Evolutionary conservation across 78 protist species (phyloP), one percentile per base, ranked within the genome.

Genomic region (Acrasis kona): DNA sequence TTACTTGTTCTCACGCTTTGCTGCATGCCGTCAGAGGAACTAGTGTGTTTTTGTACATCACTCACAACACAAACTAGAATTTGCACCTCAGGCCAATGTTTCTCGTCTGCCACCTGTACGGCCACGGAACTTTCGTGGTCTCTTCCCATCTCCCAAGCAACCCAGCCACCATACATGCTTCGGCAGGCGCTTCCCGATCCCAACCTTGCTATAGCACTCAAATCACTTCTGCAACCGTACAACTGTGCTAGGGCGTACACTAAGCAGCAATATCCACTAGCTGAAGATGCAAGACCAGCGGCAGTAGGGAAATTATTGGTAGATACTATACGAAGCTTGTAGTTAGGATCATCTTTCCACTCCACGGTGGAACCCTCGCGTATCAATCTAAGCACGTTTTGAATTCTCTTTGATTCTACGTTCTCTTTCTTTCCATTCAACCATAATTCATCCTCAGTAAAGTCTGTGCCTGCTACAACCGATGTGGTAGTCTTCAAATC

Each of bases 181-280:
- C 99, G 86, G 82, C 98, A 96, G 0, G 99, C 98, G 30, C 90
- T 77, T 29, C 99, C 99, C 2, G 96, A 89, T 3, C 99, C 99
- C 1, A 81, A 12, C 66, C 91, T 39, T 3, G 97, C 94, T 39
- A 91, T 68, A 5, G 70, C 32, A 1, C 92, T 78, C 10, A 85
- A 36, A 39, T 91, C 92, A 5, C 83, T 87, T 0, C 39, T 27
- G 29, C 67, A 32, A 58, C 27, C 38, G 65, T 64, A 32, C 69
- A 77, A 66, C 39, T 76, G 82, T 10, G 88, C 88, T 29, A 90
- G 76, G 4, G 90, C 74, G 61, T 28, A 74, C 3, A 86, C 95
- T 41, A 92, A 68, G 29, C 85, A 76, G 3, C 93, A 92, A 34
- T 80, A 88, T 5, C 99, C 99, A 32, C 96, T 83, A 10, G 99